Evolutionary conservation across 345 rosid genomes (phyloP).

Genomic region (Aquilaria malaccensis): DNA sequence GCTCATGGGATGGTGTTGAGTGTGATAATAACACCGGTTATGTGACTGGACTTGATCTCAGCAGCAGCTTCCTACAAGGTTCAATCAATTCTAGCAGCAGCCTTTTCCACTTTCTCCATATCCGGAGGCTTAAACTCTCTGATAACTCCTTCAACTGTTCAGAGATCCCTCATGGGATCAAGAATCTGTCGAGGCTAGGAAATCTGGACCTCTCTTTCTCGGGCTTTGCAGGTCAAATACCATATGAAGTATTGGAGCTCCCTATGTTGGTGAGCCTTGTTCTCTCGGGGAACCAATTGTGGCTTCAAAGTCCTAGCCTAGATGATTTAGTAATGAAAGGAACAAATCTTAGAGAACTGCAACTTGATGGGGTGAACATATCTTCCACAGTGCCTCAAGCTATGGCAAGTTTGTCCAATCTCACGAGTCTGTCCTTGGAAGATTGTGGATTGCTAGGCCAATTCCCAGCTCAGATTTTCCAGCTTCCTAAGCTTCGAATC

Average conservation of each 20-base stretch:
- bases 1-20: background rate
- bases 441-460: no score
- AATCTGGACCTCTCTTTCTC: background rate
- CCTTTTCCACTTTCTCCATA: conserved; percentile 9
- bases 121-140: conserved; percentile 11
- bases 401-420: background rate
- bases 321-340: no score
- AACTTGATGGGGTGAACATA: background rate
- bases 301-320: no score
- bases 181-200: background rate
- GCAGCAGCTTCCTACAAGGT: conserved; percentile 3
- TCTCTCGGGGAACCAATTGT: conserved; percentile 3
- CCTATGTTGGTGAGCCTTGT: conserved; percentile 12
- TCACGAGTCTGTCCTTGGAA: no score
- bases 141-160: background rate
- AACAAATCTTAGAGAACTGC: background rate
- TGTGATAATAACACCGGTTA: conserved; percentile 8
- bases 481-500: no score
- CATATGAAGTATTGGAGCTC: conserved; percentile 6
- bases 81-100: conserved; percentile 5
- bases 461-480: no score
- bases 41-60: conserved; percentile 11
- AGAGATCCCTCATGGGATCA: background rate
- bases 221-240: conserved; percentile 7
- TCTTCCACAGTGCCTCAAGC: background rate